phyloP scores from a whole-genome alignment of 805 yeast genomes.

The Peterozyma toletana region DNA sequence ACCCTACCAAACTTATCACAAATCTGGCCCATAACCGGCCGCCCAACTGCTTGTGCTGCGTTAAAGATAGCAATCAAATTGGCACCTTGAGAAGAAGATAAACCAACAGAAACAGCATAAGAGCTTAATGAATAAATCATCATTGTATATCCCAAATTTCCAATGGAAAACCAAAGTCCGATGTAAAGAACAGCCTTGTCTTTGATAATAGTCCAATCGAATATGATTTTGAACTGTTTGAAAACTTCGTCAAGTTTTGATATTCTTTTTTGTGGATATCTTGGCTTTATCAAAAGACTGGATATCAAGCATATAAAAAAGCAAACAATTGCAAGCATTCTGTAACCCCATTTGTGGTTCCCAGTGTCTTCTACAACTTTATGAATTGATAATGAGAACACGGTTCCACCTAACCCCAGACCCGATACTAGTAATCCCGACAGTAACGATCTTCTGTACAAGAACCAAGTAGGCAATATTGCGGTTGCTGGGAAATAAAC shows the following conservation, averaged over 20 bases:
- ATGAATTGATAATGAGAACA: constrained; percentile 25
- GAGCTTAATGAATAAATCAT: constrained; percentile 40
- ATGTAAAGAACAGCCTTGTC: constrained; percentile 24
- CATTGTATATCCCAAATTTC: constrained; percentile 33
- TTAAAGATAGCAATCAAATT: constrained; percentile 37
- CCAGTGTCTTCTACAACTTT: constrained; percentile 28
- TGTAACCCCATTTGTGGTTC: constrained; percentile 31
- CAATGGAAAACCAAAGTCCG: constrained; percentile 28
- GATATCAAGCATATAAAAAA: constrained; percentile 31
- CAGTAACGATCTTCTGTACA: constrained; percentile 34
- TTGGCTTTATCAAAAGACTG: constrained; percentile 34
- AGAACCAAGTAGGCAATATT: constrained; percentile 49
- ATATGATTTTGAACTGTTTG: constrained; percentile 25
- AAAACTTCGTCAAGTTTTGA: constrained; percentile 11
- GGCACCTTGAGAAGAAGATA: constrained; percentile 33
- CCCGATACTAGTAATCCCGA: constrained; percentile 31
- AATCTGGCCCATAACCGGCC: constrained; percentile 38
- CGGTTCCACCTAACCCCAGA: constrained; percentile 35
- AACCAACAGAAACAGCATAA: constrained; percentile 41
- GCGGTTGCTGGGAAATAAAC: constrained; percentile 44
- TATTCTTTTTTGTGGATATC: constrained; percentile 26
- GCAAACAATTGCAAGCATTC: constrained; percentile 30
- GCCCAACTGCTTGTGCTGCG: constrained; percentile 40
- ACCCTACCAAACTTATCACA: constrained; percentile 41
- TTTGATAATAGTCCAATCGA: constrained; percentile 22